Evolutionary conservation across 768 basidiomycete genomes (phyloP), one percentile per base, ranked within the genome.

Genomic region (Roridomyces roridus): DNA sequence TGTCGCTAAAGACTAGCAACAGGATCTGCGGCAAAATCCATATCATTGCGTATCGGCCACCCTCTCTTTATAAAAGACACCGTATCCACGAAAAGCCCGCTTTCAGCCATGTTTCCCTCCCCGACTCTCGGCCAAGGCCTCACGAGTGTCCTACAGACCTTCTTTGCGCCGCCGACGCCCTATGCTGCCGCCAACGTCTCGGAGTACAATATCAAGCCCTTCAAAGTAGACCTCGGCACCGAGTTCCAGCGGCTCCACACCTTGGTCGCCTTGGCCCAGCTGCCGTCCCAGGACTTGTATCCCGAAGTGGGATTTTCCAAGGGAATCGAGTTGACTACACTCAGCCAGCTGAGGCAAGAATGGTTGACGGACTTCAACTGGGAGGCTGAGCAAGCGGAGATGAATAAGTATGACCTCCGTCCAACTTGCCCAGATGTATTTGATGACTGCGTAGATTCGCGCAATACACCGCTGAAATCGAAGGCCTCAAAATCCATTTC

Each of bases 391-490:
- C 51, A 52, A 25, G 42, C 34, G 14, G 35, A 44, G 20, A 44
- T 52, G 51, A 52, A 45, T 25, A 12, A 45, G 51, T 52, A 15
- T 26, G 51, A 20, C 24, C 15, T 31, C 15, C 15, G 7, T 34
- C 7, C 31, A n/a, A n/a, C n/a, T n/a, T 8, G 15, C 31, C 7
- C 10, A 10, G 4, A 34, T 34, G 7, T 8, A 3, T 34, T 15
- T 34, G 31, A 8, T 34, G 7, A 34, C 31, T 34, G 31, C 2
- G 3, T 34, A 53, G 57, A 39, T 20, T 53, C 10, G 12, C 25
- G 3, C 62, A 67, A 12, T 66, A 50, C 42, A 62, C 57, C 15
- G 48, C 55, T 12, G 17, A 34, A 2, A 60, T 66, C 36, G 65
- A 64, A 37, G 53, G 50, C 2, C 47, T 46, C 50, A 53, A 25